These are phyloP conservation scores for Cordyceps javanica DNA, from an alignment of 2,329 filamentous ascomycete genomes.

Conservation along the genomic window DNA sequence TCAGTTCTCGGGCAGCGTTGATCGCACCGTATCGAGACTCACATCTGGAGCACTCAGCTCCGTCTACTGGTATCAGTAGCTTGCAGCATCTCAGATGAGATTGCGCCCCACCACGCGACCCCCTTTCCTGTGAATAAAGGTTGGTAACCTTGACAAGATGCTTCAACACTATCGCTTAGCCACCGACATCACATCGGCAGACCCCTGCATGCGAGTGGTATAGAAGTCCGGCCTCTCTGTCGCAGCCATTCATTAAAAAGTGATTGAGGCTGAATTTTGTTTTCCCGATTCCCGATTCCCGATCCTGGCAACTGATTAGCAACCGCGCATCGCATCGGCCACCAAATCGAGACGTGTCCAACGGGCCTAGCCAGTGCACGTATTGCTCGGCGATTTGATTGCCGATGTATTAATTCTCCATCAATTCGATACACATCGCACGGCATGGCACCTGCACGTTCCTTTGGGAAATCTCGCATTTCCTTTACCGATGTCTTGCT, in stretches of 20 bases:
- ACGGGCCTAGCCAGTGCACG: not conserved
- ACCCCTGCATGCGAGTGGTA: not conserved
- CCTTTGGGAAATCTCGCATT: constrained; percentile 7
- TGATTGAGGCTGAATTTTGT: too few species aligned
- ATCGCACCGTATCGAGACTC: not conserved
- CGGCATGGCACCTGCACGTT: not conserved
- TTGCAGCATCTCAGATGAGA: constrained; percentile 5
- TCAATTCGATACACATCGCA: not conserved
- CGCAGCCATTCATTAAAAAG: not conserved
- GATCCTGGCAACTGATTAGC: not conserved
- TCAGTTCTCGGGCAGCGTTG: not conserved
- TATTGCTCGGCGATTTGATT: not conserved
- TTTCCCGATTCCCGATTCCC: too few species aligned
- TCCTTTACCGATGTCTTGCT: constrained; percentile 44
- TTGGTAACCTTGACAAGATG: constrained; percentile 3
- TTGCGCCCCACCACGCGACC: constrained; percentile 1
- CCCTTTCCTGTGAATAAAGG: not conserved
- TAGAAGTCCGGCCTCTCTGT: not conserved
- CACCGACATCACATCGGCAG: not conserved
- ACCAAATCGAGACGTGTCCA: not conserved
- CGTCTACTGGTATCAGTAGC: not conserved
- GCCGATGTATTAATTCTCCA: not conserved
- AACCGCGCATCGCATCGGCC: not conserved
- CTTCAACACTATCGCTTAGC: not conserved
- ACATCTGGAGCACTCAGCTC: not conserved